These are phyloP conservation scores for Pseudomassariella vexata DNA, from an alignment of 2,329 filamentous ascomycete species.

Conservation along the genomic window DNA sequence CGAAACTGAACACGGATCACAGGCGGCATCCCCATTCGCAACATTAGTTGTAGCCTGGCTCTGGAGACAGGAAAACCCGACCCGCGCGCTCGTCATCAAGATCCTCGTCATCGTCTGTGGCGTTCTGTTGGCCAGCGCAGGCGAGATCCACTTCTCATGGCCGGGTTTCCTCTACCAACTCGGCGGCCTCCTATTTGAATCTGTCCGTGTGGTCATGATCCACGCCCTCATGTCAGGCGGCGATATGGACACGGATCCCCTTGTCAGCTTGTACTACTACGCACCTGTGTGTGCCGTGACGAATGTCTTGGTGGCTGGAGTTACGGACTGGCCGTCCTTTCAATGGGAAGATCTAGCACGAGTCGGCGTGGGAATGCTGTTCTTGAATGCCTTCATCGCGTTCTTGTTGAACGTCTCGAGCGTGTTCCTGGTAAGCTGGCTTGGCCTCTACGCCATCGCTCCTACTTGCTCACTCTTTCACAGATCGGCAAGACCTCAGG, in stretches of 20 bases:
- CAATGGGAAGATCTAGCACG: constrained; percentile 58
- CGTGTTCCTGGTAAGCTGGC: constrained; percentile 67
- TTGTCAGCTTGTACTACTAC: constrained; percentile 84
- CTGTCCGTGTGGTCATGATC: constrained; percentile 77
- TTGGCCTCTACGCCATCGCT: not conserved
- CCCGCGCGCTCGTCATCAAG: constrained; percentile 37
- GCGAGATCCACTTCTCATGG: constrained; percentile 65
- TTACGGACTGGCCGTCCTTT: constrained; percentile 62
- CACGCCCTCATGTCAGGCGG: constrained; percentile 72
- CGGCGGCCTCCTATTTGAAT: constrained; percentile 74
- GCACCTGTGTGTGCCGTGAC: constrained; percentile 76
- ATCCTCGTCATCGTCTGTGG: constrained; percentile 47
- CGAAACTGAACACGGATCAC: constrained; percentile 1
- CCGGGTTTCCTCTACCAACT: constrained; percentile 64
- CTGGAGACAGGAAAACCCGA: constrained; percentile 45
- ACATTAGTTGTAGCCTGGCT: constrained; percentile 62
- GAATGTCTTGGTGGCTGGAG: constrained; percentile 65
- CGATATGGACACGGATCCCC: constrained; percentile 79
- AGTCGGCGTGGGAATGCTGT: constrained; percentile 57
- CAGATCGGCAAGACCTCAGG: constrained; percentile 86
- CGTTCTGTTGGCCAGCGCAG: constrained; percentile 47
- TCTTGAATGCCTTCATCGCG: constrained; percentile 69
- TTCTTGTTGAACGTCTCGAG: constrained; percentile 78
- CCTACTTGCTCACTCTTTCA: constrained; percentile 2
- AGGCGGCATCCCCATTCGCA: constrained; percentile 61